A percentile compares a stretch with the other conserved stretches of the same genome.
phyloP scores from a whole-genome alignment of 2,329 filamentous ascomycete genomes.

The Tympanopsis confertula region DNA sequence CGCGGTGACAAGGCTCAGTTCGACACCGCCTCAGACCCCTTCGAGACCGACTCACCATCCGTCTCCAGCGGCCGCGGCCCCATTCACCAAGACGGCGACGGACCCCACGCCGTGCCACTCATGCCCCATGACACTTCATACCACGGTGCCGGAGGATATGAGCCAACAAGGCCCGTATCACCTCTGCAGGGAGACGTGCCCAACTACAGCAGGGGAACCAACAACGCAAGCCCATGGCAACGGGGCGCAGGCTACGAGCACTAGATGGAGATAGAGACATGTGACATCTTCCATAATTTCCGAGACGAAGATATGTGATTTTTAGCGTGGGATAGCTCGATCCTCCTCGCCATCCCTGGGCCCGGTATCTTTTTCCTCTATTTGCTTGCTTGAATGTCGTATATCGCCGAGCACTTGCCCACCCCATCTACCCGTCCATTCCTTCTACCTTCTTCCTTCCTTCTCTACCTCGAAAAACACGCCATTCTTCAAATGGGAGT shows the following conservation, averaged over 20 bases:
- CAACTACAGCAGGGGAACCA: conserved; percentile 13
- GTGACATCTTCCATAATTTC: background rate
- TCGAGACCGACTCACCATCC: conserved; percentile 52
- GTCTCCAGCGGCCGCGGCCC: conserved; percentile 22
- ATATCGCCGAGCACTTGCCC: no score
- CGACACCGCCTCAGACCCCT: conserved; percentile 40
- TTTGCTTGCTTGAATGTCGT: no score
- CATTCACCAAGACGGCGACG: conserved; percentile 2
- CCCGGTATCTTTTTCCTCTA: no score
- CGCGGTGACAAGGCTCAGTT: conserved; percentile 48
- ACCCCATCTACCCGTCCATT: no score
- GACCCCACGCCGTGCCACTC: conserved; percentile 12
- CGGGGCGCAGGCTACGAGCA: conserved; percentile 24
- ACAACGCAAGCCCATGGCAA: conserved; percentile 20
- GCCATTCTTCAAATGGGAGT: no score
- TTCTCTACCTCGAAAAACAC: no score
- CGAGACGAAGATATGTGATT: conserved; percentile 1
- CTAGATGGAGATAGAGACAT: conserved; percentile 7
- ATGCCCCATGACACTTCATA: conserved; percentile 17
- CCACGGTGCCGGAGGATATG: conserved; percentile 16
- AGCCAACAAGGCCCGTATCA: conserved; percentile 10
- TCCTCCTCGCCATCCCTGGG: no score
- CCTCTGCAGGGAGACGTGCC: conserved; percentile 7
- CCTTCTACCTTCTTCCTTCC: no score
- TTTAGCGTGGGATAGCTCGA: no score